Evolutionary conservation across 2,329 filamentous ascomycete species (phyloP), one percentile per base, ranked within the genome.

Genomic region (Biscogniauxia marginata): DNA sequence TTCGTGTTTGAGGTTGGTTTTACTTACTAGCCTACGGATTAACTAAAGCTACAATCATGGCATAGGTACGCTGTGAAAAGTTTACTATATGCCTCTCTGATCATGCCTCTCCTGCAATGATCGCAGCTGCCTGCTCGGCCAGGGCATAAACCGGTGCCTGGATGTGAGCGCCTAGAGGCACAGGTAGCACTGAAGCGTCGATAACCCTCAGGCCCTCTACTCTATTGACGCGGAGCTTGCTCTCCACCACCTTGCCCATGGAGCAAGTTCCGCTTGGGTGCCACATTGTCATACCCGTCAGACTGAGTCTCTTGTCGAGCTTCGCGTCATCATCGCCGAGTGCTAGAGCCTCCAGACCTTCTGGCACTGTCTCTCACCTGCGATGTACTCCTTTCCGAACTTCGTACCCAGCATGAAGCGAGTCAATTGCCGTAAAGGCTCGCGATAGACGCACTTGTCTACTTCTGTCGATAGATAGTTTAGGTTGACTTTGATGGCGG

Each of bases 91-190:
- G 30, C 8, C 16, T 34, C 30, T 34, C 11, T 4, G 4, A 34
- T 34, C 30, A 34, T 3, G 30, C 30, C 30, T 34, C 16, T 39
- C 51, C 51, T n/a, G 59, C 43, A 21, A 66, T 85, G 9, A 79
- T 79, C 65, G 83, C 83, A 2, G 82, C 81, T 1, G 83, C 83
- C 70, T 85, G 85, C 70, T 85, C 83, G 4, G 77, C 78, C 22
- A 84, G 71, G 65, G 84, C 82, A 61, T 83, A 84, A 0, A 78
- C 78, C 0, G 82, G 76, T 0, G 80, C 66, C 3, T 77, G 74
- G 22, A 79, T 75, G 62, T 81, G 84, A 2, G 76, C 76, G 3
- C 81, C 81, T 3, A 72, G 67, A 2, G 68, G 55, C 20, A 67
- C 56, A 2, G 73, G 73, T 19, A 75, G 67, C 7, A 75, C 67